Evolutionary conservation across 192 early-diverging fungal species (phyloP), one percentile per base, ranked within the genome.

Genomic region (Coemansia sp.): DNA sequence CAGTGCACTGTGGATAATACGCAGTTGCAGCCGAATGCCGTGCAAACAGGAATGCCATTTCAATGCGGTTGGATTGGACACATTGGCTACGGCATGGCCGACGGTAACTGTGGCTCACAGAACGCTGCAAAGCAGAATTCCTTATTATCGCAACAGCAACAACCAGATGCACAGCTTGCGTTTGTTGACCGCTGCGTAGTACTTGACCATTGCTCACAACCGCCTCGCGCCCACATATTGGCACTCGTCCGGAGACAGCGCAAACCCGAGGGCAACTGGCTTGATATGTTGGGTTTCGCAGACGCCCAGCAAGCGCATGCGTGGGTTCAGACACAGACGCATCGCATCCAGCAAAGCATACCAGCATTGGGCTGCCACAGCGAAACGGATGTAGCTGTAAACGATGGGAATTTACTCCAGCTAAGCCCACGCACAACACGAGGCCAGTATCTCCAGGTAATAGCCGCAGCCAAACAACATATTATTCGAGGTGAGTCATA

Each of bases 401-500:
- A 24, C 18, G 22, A 19, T 26, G 24, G 18, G 28, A 16, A 5
- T 14, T 7, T 23, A 1, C 4, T 59, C 18, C 4, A 23, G 2
- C 53, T 73, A 54, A 41, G 27, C 30, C 58, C 71, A 9, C 60
- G 57, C 4, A 14, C 71, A 9, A 14, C 65, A 12, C 69, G 71
- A n/a, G 49, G 31, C n/a, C 27, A 53, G 28, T 92, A 92, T 64
- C 58, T 87, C 3, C 47, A 31, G 0, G 85, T 83, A 27, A 81
- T 92, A 16, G 64, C 51, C 3, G 26, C 22, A n/a, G 76, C 87
- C n/a, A 75, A 87, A 51, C 32, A 65, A 21, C 73, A 84, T 34
- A 98, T 98, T 57, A 48, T 76, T 0, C 83, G 85, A 51, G 96
- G 96, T 38, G 94, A 98, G 67, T 88, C 94, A n/a, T 98, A 98